Base-by-base conservation (phyloP, 805 yeast genomes). In the Metschnikowia gruessii region DNA sequence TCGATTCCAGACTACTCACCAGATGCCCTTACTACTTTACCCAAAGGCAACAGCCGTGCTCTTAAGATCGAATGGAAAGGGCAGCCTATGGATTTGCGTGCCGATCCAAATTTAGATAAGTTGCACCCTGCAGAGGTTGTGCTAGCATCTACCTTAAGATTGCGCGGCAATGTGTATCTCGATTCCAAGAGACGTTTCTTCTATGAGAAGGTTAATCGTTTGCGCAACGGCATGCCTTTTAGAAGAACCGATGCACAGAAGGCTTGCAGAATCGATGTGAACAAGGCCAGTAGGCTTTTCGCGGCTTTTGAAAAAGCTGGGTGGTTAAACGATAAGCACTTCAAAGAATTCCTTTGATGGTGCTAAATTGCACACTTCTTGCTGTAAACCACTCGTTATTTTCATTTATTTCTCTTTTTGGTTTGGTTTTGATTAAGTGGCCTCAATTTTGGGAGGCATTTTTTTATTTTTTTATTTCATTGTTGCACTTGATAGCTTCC, bases 181-280 rank as follows among this genome's bases (percentile, higher is more conserved):
- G 83, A 79, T 58, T 65, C 72, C 6, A 72, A 70, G 57, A 81
- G 90, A 66, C 78, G 98, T 54, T 75, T 92, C 22, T 94, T 92
- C 68, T 80, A 82, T 48, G 98, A 92, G 64, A 92, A 90, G 70
- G 94, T 91, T 28, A 81, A 81, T 55, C 79, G 96, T 42, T 66
- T 82, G 57, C 80, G 80, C 56, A 70, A 74, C 42, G 84, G 83
- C 24, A 72, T 82, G 61, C 92, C 94, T 22, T 92, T 92, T 69
- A 83, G 97, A 69, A 83, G 97, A 69, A 94, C 98, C 0, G 99
- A 92, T 67, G 96, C 97, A 7, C 98, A 92, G 68, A 94, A 94
- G 72, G 97, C 97, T 5, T 92, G 98, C 65, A 81, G 95, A 53
- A 91, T 94, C 55, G 98, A 94, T 66, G 98, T 92, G 37, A 94